These are phyloP conservation scores for Petunia secreta DNA, from an alignment of 257 asterid species.

Conservation along the genomic window DNA sequence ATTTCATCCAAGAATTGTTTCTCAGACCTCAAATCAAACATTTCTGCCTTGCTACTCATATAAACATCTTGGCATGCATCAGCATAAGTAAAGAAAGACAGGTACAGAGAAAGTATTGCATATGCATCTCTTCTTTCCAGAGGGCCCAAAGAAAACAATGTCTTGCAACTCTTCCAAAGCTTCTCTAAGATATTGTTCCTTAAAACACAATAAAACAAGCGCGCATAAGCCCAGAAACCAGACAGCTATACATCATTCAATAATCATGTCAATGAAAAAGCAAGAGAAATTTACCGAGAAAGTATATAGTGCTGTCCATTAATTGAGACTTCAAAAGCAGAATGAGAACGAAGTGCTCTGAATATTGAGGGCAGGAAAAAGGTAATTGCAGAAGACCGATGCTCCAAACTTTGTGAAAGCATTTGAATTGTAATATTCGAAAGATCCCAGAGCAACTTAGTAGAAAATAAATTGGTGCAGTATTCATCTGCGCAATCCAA, in stretches of 20 bases:
- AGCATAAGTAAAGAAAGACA: slow-evolving; percentile 55
- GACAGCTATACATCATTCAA: background rate
- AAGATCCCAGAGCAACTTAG: slow-evolving; percentile 83
- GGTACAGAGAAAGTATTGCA: slow-evolving; percentile 72
- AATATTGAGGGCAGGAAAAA: slow-evolving; percentile 74
- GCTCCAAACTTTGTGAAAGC: slow-evolving; percentile 71
- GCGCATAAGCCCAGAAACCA: background rate
- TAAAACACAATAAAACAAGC: slow-evolving; percentile 34
- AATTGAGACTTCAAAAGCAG: slow-evolving; percentile 53
- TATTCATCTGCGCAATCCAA: slow-evolving; percentile 39
- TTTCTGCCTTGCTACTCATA: slow-evolving; percentile 41
- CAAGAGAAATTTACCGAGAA: slow-evolving; percentile 54
- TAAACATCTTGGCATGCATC: slow-evolving; percentile 50
- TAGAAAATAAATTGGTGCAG: slow-evolving; percentile 48
- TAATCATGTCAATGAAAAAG: slow-evolving; percentile 16
- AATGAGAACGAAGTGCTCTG: slow-evolving; percentile 50
- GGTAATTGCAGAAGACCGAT: slow-evolving; percentile 72
- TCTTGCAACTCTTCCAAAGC: slow-evolving; percentile 74
- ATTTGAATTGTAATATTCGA: slow-evolving; percentile 61
- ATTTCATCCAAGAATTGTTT: slow-evolving; percentile 80
- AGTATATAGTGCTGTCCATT: slow-evolving; percentile 51
- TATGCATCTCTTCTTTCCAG: slow-evolving; percentile 92
- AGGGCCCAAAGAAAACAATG: slow-evolving; percentile 66
- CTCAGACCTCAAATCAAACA: slow-evolving; percentile 60
- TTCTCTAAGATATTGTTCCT: slow-evolving; percentile 61